These are phyloP conservation scores for Myotisia sp. DNA, from an alignment of 2,329 filamentous ascomycete genomes.

Conservation along the genomic window DNA sequence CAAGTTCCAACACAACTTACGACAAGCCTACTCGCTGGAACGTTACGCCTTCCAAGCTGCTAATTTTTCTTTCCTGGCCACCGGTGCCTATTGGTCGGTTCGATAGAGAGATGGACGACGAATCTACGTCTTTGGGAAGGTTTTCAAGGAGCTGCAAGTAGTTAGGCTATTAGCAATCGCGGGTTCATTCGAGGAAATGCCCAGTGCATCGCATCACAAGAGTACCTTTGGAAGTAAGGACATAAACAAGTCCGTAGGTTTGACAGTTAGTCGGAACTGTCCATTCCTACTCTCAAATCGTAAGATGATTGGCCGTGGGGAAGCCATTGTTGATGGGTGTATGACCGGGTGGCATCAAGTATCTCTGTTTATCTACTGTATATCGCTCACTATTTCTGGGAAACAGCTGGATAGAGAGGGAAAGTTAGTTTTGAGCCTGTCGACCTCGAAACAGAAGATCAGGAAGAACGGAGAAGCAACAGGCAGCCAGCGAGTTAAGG, in stretches of 20 bases:
- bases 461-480: too few relatives aligned
- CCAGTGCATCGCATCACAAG: neutral
- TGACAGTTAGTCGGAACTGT: constrained; percentile 71
- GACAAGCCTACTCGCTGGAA: constrained; percentile 44
- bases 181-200: neutral
- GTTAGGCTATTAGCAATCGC: constrained; percentile 1
- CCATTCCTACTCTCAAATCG: constrained; percentile 84
- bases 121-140: constrained; percentile 42
- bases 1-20: constrained; percentile 24
- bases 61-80: constrained; percentile 41
- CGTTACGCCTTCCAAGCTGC: constrained; percentile 39
- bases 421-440: too few relatives aligned
- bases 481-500: too few relatives aligned
- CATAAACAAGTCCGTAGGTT: constrained; percentile 57
- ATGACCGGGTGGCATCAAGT: neutral
- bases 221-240: constrained; percentile 38
- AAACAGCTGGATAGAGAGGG: too few relatives aligned
- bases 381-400: too few relatives aligned
- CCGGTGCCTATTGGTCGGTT: constrained; percentile 44
- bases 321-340: constrained; percentile 19
- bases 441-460: too few relatives aligned
- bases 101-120: constrained; percentile 43
- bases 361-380: too few relatives aligned
- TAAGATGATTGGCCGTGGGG: constrained; percentile 52
- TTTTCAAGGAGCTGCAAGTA: constrained; percentile 38